Percentiles rank a stretch among this genome's conserved stretches.
Evolutionary conservation across 2,329 filamentous ascomycete genomes (phyloP).

Genomic region (Monilinia aucupariae): DNA sequence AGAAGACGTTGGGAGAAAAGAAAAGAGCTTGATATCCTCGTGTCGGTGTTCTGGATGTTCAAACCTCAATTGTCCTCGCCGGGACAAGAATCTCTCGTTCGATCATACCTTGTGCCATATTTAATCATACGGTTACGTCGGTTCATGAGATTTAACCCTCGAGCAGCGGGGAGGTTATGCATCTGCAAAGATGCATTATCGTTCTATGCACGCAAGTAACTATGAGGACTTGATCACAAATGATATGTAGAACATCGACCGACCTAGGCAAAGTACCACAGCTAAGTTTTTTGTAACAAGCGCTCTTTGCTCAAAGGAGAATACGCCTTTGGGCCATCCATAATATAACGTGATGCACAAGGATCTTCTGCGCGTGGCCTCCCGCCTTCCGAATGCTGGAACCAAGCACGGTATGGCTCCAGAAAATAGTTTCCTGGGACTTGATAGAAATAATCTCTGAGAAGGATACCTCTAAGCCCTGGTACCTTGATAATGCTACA

Average conservation of each 20-base stretch:
- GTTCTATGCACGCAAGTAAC: slow-evolving; percentile 5
- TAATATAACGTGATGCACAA: slow-evolving; percentile 29
- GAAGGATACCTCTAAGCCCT: slow-evolving; percentile 14
- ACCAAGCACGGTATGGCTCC: slow-evolving; percentile 17
- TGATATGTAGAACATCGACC: slow-evolving; percentile 6
- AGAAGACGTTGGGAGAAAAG: neutral
- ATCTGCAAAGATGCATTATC: slow-evolving; percentile 15
- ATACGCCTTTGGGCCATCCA: slow-evolving; percentile 8
- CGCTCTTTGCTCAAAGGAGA: slow-evolving; percentile 13
- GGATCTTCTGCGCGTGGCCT: slow-evolving; percentile 24
- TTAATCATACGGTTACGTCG: neutral
- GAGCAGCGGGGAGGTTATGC: slow-evolving; percentile 9
- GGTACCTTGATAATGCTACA: slow-evolving; percentile 18
- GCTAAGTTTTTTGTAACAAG: slow-evolving; percentile 4
- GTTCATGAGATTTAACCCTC: neutral
- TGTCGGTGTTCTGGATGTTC: neutral
- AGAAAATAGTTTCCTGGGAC: slow-evolving; percentile 22
- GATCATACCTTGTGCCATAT: neutral
- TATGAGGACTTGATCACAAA: slow-evolving; percentile 1
- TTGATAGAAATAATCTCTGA: slow-evolving; percentile 11
- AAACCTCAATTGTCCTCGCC: neutral
- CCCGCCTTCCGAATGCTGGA: slow-evolving; percentile 28
- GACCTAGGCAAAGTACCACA: slow-evolving; percentile 7
- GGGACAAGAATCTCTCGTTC: neutral
- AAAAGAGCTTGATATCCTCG: too few relatives aligned